Evolutionary conservation across 2,329 filamentous ascomycete genomes (phyloP), one percentile per base, ranked within the genome.

Genomic region (Exutisphaerella laricina): DNA sequence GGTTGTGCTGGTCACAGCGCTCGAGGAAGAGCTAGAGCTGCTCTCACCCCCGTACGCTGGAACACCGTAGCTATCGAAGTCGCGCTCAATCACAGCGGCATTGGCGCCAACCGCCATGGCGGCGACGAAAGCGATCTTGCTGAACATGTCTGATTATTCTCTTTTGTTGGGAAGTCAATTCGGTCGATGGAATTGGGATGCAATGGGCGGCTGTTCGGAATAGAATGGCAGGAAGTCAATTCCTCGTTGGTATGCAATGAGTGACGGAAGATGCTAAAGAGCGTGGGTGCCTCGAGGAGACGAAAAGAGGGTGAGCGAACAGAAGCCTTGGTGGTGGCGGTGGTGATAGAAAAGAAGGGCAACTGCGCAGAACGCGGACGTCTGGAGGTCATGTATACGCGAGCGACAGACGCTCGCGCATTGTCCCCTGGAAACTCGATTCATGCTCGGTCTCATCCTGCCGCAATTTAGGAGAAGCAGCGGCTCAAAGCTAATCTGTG

Each of bases 191-290:
- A 38, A n/a, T 51, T 47, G n/a, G 48, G 35, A 16, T 49, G 13
- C 20, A 47, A 29, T 25, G 37, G 41, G 18, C 34, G 34, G 38
- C 35, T 41, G 39, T 43, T 43, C 42, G 41, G 32, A 46, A 12
- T 17, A 30, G 39, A 43, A 40, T 26, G 50, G 54, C 44, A 36
- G 45, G 45, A 51, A 39, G 28, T 55, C 53, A 53, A 57, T 46
- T 52, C 52, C 45, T 51, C 51, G 51, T 45, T 44, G 32, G 43
- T 36, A 46, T 47, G 38, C 45, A 40, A 60, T 43, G 58, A 61
- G 56, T 58, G 58, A 60, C 49, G 53, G 49, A n/a, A 48, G 42
- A 48, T 54, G 51, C 45, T 49, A 62, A 62, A 50, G 59, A 62
- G 51, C 56, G 59, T 46, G 47, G 49, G 47, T 55, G 59, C 55